These are phyloP conservation scores for Dactylonectria estremocensis DNA, from an alignment of 2,329 filamentous ascomycete genomes.

Conservation along the genomic window DNA sequence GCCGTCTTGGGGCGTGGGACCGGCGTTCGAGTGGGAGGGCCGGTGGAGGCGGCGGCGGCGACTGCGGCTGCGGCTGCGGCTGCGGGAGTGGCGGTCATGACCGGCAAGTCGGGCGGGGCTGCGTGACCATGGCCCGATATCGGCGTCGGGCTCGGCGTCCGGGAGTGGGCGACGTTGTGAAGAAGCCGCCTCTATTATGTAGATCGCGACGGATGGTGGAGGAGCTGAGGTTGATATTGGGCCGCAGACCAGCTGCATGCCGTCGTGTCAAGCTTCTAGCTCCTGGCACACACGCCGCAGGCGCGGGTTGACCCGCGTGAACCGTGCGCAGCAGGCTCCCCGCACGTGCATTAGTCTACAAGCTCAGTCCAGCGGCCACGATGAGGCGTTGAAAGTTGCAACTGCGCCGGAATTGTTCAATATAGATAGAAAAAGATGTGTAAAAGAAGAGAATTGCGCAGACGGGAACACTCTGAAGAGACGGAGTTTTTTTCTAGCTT, in stretches of 20 bases:
- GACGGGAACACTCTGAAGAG: conserved; percentile 7
- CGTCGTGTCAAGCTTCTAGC: conserved; percentile 35
- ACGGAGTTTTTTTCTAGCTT: conserved; percentile 23
- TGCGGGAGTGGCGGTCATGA: conserved; percentile 48
- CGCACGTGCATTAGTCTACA: conserved; percentile 34
- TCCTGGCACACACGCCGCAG: conserved; percentile 33
- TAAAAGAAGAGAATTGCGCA: neutral
- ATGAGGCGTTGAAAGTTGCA: conserved; percentile 15
- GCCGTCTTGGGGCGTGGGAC: conserved; percentile 44
- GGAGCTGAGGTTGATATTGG: conserved; percentile 42
- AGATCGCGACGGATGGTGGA: conserved; percentile 5
- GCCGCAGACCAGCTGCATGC: conserved; percentile 41
- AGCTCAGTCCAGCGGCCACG: neutral
- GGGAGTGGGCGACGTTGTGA: conserved; percentile 21
- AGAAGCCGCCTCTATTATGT: neutral
- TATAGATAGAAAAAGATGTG: no score
- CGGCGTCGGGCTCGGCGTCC: conserved; percentile 2
- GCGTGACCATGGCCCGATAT: conserved; percentile 47
- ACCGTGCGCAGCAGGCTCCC: conserved; percentile 48
- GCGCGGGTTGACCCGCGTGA: conserved; percentile 48
- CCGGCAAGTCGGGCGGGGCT: conserved; percentile 37
- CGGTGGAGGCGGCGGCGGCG: conserved; percentile 31
- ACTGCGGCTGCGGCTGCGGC: conserved; percentile 38
- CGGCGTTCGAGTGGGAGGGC: conserved; percentile 38
- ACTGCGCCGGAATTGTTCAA: neutral